These are phyloP conservation scores for Verruconis gallopava DNA, from an alignment of 2,329 filamentous ascomycete species.

Conservation along the genomic window DNA sequence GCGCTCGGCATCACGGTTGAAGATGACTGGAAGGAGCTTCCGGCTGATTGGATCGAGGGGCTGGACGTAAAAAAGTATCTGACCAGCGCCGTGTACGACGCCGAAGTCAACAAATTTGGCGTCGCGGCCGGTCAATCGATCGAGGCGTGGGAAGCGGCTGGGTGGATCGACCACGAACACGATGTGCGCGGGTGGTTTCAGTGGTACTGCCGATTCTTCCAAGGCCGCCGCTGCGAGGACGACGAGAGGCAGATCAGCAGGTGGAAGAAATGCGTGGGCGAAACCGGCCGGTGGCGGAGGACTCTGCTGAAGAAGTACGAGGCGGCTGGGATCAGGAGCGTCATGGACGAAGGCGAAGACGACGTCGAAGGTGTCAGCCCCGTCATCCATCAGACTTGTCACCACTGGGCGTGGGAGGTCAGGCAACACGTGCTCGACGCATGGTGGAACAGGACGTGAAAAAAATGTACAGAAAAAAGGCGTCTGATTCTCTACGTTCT, in stretches of 20 bases:
- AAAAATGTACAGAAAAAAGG: too few species aligned
- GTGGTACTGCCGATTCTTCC: slow-evolving; percentile 43
- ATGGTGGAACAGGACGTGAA: slow-evolving; percentile 26
- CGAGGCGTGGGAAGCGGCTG: slow-evolving; percentile 42
- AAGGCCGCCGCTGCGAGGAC: slow-evolving; percentile 33
- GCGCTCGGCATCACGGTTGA: slow-evolving; percentile 29
- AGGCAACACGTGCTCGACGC: slow-evolving; percentile 37
- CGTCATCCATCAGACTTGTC: slow-evolving; percentile 44
- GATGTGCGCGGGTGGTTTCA: slow-evolving; percentile 46
- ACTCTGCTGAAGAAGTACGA: slow-evolving; percentile 41
- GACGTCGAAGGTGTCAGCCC: slow-evolving; percentile 34
- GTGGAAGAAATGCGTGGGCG: slow-evolving; percentile 41
- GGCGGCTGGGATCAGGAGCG: slow-evolving; percentile 33
- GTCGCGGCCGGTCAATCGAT: slow-evolving; percentile 41
- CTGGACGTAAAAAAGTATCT: slow-evolving; percentile 29
- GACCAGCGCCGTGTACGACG: slow-evolving; percentile 29
- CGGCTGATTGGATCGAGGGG: slow-evolving; percentile 29
- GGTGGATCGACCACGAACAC: slow-evolving; percentile 41
- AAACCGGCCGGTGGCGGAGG: slow-evolving; percentile 38
- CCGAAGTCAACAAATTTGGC: slow-evolving; percentile 40
- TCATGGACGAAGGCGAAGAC: slow-evolving; percentile 32
- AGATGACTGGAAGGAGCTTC: slow-evolving; percentile 37
- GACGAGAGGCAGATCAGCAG: slow-evolving; percentile 39
- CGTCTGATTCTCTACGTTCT: too few species aligned
- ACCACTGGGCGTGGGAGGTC: slow-evolving; percentile 43